Conservation (phyloP, 176 grass and related monocot genomes). For the Oryza coarctata region DNA sequence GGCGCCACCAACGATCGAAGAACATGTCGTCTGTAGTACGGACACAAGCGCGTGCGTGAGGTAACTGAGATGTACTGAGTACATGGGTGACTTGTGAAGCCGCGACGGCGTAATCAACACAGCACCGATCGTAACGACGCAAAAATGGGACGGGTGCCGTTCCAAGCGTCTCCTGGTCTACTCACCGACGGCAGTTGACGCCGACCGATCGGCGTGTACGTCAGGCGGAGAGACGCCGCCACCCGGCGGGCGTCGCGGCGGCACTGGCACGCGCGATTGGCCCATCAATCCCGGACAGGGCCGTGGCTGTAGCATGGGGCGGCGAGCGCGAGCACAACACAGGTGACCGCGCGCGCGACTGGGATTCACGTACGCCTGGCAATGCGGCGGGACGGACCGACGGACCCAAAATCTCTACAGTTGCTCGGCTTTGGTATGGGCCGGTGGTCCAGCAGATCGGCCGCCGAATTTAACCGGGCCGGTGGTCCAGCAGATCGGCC, state of each 20-base stretch:
- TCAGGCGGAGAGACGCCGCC: not conserved
- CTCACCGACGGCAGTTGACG: not conserved
- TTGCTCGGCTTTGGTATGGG: not conserved
- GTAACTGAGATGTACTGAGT: not conserved
- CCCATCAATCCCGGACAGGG: not conserved
- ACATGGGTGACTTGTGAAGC: not conserved
- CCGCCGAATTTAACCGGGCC: no score
- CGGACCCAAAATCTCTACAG: no score
- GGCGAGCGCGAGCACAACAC: no score
- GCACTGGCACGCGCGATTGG: not conserved
- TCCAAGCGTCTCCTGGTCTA: no score
- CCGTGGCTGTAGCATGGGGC: no score
- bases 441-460: not conserved
- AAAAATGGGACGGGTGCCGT: not conserved
- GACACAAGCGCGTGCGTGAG: not conserved
- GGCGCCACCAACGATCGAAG: not conserved
- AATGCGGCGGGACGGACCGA: no score
- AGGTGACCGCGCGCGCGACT: no score
- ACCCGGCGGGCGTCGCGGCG: not conserved
- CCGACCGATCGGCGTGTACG: not conserved
- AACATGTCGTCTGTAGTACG: not conserved
- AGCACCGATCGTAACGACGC: not conserved
- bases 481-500: not conserved
- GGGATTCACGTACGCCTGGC: no score
- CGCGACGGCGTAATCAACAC: not conserved